Evolutionary conservation across 192 early-diverging fungal species (phyloP).

Genomic region (Backusella tarrabulga): DNA sequence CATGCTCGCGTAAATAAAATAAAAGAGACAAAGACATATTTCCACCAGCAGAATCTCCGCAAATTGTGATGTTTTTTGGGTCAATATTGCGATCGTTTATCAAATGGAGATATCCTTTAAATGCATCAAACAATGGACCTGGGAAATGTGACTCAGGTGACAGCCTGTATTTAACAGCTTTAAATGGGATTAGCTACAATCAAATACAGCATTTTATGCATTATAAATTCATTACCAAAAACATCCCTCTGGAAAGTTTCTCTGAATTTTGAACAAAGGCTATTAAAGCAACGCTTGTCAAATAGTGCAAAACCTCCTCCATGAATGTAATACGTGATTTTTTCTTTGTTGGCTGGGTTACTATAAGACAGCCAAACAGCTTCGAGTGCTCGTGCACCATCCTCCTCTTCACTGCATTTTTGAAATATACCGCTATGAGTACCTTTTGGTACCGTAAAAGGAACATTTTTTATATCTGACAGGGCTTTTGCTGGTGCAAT

Average conservation of each 20-base stretch:
- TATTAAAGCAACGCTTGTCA: background rate
- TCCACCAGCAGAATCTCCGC: constrained; percentile 71
- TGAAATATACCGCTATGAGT: constrained; percentile 5
- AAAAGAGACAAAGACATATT: constrained; percentile 54
- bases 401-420: background rate
- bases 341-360: background rate
- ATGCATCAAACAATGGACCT: background rate
- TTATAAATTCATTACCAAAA: constrained; percentile 10
- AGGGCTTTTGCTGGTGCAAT: background rate
- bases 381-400: background rate
- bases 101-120: constrained; percentile 28
- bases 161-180: background rate
- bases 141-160: background rate
- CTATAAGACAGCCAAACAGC: constrained; percentile 8
- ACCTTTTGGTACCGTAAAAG: background rate
- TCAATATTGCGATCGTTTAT: constrained; percentile 47
- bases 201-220: background rate
- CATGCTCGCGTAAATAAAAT: constrained; percentile 57
- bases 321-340: constrained; percentile 12
- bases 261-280: background rate
- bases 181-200: background rate
- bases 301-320: constrained; percentile 8
- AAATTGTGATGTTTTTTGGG: constrained; percentile 56
- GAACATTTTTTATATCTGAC: background rate
- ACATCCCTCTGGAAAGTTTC: background rate